Base-by-base conservation (phyloP, 31 red algal genomes). In the Asparagopsis taxiformis region DNA sequence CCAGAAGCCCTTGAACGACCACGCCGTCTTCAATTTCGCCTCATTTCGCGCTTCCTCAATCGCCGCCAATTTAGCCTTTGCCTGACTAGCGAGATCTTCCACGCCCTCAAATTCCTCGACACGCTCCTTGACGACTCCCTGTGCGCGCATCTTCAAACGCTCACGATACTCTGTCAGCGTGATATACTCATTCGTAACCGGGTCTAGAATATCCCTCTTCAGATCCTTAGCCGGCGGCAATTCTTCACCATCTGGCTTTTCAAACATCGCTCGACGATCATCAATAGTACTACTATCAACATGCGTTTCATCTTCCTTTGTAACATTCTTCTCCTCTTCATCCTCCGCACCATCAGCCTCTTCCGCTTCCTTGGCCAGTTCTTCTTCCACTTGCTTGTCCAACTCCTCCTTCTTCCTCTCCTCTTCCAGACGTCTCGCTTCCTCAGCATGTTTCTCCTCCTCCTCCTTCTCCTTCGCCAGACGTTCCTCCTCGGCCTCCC, bases 1-100 rank as follows among this genome's bases (percentile, higher is more conserved):
- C n/a, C n/a, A n/a, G n/a, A n/a, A n/a, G n/a, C n/a, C n/a, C 49
- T 85, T 85, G 32, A 74, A 85, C 15, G 24, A 64, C 80, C 80
- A 85, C 31, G 74, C 32, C 16, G 68, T 34, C 0, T 74, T 85
- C 35, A 51, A 21, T 31, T 41, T 60, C 8, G 61, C 80, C 31
- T 65, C 69, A 6, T 15, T 65, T 15, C 80, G 80, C 1, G 65
- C 59, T 9, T 68, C 80, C 19, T 74, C 80, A 36, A 85, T 85
- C 0, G 80, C 80, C 16, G 80, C 80, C 24, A 64, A 39, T 66
- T 85, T 60, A 29, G 80, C 80, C 41, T 55, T 53, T 35, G 76
- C 70, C 44, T 71, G 68, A 43, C 39, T 38, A 28, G 43, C 33
- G 9, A 51, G 44, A 31, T 87, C 82, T 16, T 77, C 82, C 30